Percentiles rank a stretch among this genome's conserved stretches.
Conservation (phyloP, 139 green algal genomes). For the Chlamydomonas sphaeroides region DNA sequence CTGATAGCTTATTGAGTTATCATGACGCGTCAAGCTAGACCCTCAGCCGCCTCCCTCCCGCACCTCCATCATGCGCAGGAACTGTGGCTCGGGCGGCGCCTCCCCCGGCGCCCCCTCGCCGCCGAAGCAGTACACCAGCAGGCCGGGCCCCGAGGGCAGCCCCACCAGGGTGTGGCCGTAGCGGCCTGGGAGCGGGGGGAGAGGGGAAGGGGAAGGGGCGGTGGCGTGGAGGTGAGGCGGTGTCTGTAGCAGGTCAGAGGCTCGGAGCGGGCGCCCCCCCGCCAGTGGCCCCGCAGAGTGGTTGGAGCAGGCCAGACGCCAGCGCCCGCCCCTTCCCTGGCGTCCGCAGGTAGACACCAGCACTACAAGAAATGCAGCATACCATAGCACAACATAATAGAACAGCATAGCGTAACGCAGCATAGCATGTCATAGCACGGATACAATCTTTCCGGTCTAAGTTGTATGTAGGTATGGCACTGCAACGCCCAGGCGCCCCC, state of each 20-base stretch:
- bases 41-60: neutral
- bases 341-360: no score
- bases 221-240: neutral
- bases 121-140: neutral
- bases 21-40: neutral
- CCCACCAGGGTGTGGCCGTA: slow-evolving; percentile 29
- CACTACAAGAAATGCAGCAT: neutral
- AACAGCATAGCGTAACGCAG: neutral
- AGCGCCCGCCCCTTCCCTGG: no score
- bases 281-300: no score
- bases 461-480: neutral
- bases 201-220: neutral
- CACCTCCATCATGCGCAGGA: slow-evolving; percentile 9
- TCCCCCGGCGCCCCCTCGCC: neutral
- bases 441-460: neutral
- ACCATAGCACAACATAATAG: no score
- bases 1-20: no score
- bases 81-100: neutral
- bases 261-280: neutral
- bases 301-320: neutral
- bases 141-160: neutral
- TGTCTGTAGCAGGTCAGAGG: neutral
- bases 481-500: neutral
- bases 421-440: neutral
- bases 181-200: neutral